Percentiles rank a stretch among this genome's conserved stretches.
These are phyloP conservation scores for Solanum hybrid DNA, from an alignment of 305 asterid genomes.

Conservation along the genomic window DNA sequence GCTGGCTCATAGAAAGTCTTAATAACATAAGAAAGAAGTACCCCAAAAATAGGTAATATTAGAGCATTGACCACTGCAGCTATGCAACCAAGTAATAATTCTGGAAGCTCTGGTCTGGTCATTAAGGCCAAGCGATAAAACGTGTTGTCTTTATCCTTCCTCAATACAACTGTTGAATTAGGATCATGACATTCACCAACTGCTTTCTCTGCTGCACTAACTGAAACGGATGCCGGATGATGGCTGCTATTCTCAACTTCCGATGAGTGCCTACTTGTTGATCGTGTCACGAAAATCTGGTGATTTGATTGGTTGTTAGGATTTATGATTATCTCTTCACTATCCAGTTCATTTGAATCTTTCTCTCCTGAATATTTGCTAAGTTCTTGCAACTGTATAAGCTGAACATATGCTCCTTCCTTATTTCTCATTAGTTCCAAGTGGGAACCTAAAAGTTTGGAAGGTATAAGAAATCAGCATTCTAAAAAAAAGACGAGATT, in stretches of 20 bases:
- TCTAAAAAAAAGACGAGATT: neutral
- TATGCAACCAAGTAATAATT: constrained; percentile 38
- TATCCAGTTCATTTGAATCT: constrained; percentile 16
- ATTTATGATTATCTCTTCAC: neutral
- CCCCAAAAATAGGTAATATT: constrained; percentile 47
- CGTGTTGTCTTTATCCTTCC: constrained; percentile 62
- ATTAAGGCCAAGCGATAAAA: constrained; percentile 46
- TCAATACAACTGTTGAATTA: constrained; percentile 38
- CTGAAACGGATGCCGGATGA: constrained; percentile 36
- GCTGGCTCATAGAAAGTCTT: constrained; percentile 46
- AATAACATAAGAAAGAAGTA: constrained; percentile 38
- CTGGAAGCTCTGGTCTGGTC: constrained; percentile 48
- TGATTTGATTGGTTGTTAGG: constrained; percentile 29
- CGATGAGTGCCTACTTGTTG: constrained; percentile 57
- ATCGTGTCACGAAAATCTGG: constrained; percentile 35
- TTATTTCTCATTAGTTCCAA: constrained; percentile 33
- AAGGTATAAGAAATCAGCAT: neutral
- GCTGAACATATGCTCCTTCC: constrained; percentile 47
- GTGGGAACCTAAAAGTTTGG: constrained; percentile 39
- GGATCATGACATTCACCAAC: neutral
- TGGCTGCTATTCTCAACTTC: constrained; percentile 47
- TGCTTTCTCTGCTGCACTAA: constrained; percentile 39
- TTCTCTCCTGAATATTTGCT: neutral
- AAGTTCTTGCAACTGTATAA: constrained; percentile 33
- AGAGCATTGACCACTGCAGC: constrained; percentile 58